Base-by-base conservation (phyloP, 1,284 basidiomycete genomes). In the Neolentinus lepideus region DNA sequence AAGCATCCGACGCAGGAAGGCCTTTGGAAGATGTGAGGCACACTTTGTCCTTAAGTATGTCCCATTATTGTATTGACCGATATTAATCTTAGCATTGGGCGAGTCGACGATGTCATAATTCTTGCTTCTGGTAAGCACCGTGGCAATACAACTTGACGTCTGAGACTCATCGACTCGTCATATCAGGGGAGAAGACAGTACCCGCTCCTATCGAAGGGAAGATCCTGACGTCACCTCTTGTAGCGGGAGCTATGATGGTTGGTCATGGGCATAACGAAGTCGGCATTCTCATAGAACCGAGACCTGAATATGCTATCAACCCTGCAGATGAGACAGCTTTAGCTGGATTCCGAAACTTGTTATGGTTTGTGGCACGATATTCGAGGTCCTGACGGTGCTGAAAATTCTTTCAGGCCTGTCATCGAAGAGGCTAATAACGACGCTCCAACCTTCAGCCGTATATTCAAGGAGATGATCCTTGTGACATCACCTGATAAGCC, bases 201-300 rank as follows among this genome's bases (percentile, higher is more conserved):
- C 70, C 71, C 6, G 59, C 63, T 16, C 64, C 63, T 0, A 67
- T 69, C 58, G 71, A 72, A 54, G 59, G 56, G 1, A 11, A 67
- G 6, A 31, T 52, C 21, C 22, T 52, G 11, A 31, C 51, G 4
- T 29, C 6, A 6, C 31, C 51, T 3, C 26, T 31, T n/a, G 51
- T 52, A 19, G 4, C 24, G 19, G 54, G 54, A 26, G 65, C 64
- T 6, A 55, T 75, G 31, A 65, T 79, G 60, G 78, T 77, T 22
- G 76, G 78, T 19, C 61, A 69, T 1, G 69, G 64, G 14, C 69
- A 65, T 10, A 64, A 67, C 21, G 69, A 74, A 56, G 63, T 69
- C 4, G 76, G 77, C 1, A 59, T 75, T 25, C 63, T 78, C 43
- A 60, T 79, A 47, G 73, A 78, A 51, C 71, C 69, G 1, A 58